phyloP scores from a whole-genome alignment of 352 stramenopile species.

The Labyrinthula sp. region DNA sequence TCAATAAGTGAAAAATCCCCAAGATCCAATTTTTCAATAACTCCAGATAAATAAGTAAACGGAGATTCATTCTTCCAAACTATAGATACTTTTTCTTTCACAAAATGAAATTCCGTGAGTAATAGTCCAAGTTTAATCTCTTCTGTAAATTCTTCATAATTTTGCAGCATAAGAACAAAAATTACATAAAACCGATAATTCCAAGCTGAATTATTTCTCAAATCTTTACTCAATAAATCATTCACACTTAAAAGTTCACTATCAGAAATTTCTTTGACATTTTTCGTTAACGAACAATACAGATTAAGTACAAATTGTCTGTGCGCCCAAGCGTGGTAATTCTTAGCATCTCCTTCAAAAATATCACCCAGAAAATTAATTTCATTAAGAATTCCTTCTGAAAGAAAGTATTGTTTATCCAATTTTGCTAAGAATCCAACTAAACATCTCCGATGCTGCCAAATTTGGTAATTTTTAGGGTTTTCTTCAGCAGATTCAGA shows the following conservation, averaged over 20 bases:
- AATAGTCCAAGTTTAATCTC: too few species aligned
- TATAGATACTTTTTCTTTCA: too few species aligned
- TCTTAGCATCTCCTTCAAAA: conserved; percentile 84
- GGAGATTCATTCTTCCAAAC: too few species aligned
- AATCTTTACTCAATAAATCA: conserved; percentile 59
- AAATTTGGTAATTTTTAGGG: conserved; percentile 99
- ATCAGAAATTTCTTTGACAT: conserved; percentile 73
- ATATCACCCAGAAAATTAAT: conserved; percentile 67
- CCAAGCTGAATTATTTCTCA: conserved; percentile 90
- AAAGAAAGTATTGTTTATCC: conserved; percentile 47
- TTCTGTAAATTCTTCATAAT: too few species aligned
- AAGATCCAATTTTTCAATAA: too few species aligned
- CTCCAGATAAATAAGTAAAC: too few species aligned
- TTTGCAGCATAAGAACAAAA: too few species aligned
- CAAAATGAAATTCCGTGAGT: too few species aligned
- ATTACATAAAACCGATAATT: conserved; percentile 67
- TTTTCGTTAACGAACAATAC: conserved; percentile 7
- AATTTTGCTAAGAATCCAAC: conserved; percentile 57
- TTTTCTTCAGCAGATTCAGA: conserved; percentile 50
- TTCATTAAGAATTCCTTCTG: too few species aligned
- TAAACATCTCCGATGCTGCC: conserved; percentile 85
- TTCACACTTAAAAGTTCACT: conserved; percentile 70
- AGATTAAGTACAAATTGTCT: conserved; percentile 34
- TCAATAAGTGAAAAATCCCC: too few species aligned
- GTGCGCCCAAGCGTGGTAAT: conserved; percentile 95